A percentile compares a stretch with the other conserved stretches of the same genome.
Evolutionary conservation across 495 filamentous ascomycete genomes (phyloP).

Genomic region (Delitschia confertaspora): DNA sequence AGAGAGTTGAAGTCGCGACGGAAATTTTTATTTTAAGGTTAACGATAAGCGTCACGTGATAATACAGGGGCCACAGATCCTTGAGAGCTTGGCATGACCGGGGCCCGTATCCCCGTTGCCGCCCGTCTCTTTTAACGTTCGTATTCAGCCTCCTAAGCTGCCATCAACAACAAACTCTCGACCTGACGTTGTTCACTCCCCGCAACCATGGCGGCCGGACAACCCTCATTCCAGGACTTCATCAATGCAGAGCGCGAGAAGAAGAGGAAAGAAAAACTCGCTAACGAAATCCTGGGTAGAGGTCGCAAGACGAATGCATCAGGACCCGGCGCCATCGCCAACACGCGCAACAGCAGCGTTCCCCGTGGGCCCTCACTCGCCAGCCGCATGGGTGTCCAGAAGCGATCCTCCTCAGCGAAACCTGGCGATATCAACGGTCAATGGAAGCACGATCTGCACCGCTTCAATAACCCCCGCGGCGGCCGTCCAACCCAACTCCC

Average conservation of each 20-base stretch:
- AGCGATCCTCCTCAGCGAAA: constrained; percentile 24
- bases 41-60: too few relatives aligned
- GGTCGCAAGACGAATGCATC: constrained; percentile 16
- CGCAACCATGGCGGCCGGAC: not conserved
- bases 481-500: constrained; percentile 9
- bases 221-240: constrained; percentile 14
- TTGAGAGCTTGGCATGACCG: too few relatives aligned
- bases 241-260: constrained; percentile 18
- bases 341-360: constrained; percentile 3
- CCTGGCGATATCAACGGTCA: constrained; percentile 23
- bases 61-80: too few relatives aligned
- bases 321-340: constrained; percentile 3
- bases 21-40: not conserved
- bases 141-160: too few relatives aligned
- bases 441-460: constrained; percentile 26
- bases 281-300: constrained; percentile 27
- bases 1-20: not conserved
- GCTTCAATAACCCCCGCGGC: constrained; percentile 17
- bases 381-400: constrained; percentile 22
- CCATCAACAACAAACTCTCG: too few relatives aligned
- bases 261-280: constrained; percentile 23
- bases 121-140: too few relatives aligned
- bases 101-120: too few relatives aligned
- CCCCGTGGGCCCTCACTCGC: constrained; percentile 11
- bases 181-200: too few relatives aligned